Conservation (phyloP, 1,284 basidiomycete genomes). For the Marasmius oreades region DNA sequence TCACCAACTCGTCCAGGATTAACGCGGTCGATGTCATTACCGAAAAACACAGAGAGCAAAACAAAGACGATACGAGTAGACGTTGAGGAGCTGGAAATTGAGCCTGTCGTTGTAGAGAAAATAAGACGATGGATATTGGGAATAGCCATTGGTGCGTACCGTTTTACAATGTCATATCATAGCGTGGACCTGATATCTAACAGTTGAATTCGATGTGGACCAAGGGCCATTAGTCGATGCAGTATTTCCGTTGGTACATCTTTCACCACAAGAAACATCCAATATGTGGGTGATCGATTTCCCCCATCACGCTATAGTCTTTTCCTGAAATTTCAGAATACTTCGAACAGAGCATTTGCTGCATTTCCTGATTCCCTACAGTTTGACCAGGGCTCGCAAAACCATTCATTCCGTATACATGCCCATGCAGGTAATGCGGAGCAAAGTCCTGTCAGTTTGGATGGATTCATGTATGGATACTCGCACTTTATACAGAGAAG, state of each 20-base stretch:
- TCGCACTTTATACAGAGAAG: conserved; percentile 77
- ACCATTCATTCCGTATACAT: conserved; percentile 72
- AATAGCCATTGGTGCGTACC: conserved; percentile 63
- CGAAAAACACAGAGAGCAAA: conserved; percentile 20
- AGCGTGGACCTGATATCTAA: conserved; percentile 12
- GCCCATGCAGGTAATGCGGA: conserved; percentile 30
- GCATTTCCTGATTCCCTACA: conserved; percentile 90
- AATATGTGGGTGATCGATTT: conserved; percentile 67
- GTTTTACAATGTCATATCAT: not conserved
- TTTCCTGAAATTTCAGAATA: conserved; percentile 12
- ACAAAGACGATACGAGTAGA: conserved; percentile 24
- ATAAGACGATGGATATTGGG: conserved; percentile 79
- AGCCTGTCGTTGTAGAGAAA: conserved; percentile 41
- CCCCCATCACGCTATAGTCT: conserved; percentile 4
- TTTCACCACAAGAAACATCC: conserved; percentile 67
- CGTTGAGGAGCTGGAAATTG: conserved; percentile 38
- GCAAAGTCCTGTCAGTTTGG: conserved; percentile 39
- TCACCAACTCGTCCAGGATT: conserved; percentile 8
- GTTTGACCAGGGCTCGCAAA: conserved; percentile 71
- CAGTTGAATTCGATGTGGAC: conserved; percentile 87
- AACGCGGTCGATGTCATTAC: conserved; percentile 29
- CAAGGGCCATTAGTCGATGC: conserved; percentile 81
- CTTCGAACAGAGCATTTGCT: conserved; percentile 77
- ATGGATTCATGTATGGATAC: conserved; percentile 81
- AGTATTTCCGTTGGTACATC: conserved; percentile 59